These are phyloP conservation scores for Thalassiosira hispida DNA, from an alignment of 352 stramenopile species.

Conservation along the genomic window DNA sequence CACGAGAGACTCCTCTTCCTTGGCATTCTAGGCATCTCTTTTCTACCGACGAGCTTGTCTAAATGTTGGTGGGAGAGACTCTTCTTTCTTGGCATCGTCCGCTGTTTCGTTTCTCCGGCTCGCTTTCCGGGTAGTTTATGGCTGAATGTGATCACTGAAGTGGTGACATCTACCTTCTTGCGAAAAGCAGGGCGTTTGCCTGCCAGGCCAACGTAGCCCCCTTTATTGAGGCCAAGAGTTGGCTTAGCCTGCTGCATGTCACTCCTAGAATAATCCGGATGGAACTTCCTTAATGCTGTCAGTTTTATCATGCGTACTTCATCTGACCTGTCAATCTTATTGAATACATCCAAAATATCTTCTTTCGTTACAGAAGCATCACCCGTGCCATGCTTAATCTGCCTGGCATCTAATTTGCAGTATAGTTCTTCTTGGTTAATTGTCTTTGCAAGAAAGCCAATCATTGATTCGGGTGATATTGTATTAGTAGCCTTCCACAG, in stretches of 20 bases:
- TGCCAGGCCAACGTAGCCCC: constrained; percentile 43
- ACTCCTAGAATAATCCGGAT: constrained; percentile 43
- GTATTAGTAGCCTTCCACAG: constrained; percentile 78
- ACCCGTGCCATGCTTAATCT: constrained; percentile 61
- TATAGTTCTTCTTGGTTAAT: constrained; percentile 81
- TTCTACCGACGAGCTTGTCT: no score
- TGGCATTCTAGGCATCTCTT: no score
- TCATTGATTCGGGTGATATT: constrained; percentile 72
- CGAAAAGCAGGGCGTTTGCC: neutral
- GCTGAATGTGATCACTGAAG: no score
- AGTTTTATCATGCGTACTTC: constrained; percentile 77
- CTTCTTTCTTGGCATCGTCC: neutral
- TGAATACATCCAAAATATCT: constrained; percentile 60
- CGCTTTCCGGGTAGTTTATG: no score
- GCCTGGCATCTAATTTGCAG: constrained; percentile 65
- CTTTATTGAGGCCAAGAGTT: constrained; percentile 43
- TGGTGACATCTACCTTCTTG: neutral
- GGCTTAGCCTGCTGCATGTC: constrained; percentile 10
- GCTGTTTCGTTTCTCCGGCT: neutral
- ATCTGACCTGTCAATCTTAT: constrained; percentile 62
- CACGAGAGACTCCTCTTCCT: no score
- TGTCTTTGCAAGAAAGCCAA: constrained; percentile 65
- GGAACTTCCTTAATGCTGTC: constrained; percentile 56
- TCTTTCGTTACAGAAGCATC: constrained; percentile 66
- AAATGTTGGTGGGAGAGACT: neutral